A percentile compares a stretch with the other conserved stretches of the same genome.
These are phyloP conservation scores for Fusarium nodosum DNA, from an alignment of 2,329 filamentous ascomycete genomes.

Conservation along the genomic window DNA sequence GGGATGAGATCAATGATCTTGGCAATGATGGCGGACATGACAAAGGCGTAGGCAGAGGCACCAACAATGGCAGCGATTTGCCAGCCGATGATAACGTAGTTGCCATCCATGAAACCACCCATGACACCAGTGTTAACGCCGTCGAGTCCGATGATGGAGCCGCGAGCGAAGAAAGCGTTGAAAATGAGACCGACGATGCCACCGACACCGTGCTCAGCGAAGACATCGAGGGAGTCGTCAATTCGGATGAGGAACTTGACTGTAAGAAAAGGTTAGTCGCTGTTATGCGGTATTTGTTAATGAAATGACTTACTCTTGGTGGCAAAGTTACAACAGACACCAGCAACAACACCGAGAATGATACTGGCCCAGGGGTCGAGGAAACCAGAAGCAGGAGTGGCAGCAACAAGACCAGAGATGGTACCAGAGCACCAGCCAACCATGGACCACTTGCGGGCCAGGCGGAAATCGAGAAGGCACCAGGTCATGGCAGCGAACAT, in stretches of 20 bases:
- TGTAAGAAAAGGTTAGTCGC: slow-evolving; percentile 42
- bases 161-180: slow-evolving; percentile 78
- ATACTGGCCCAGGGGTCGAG: slow-evolving; percentile 77
- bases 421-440: slow-evolving; percentile 80
- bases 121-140: slow-evolving; percentile 77
- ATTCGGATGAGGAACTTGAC: slow-evolving; percentile 74
- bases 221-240: slow-evolving; percentile 79
- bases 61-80: slow-evolving; percentile 83
- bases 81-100: slow-evolving; percentile 81
- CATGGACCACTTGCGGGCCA: slow-evolving; percentile 93
- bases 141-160: slow-evolving; percentile 80
- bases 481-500: slow-evolving; percentile 93
- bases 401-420: slow-evolving; percentile 78
- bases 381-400: slow-evolving; percentile 77
- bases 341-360: slow-evolving; percentile 75
- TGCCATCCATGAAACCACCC: slow-evolving; percentile 82
- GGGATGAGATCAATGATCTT: slow-evolving; percentile 81
- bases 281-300: neutral
- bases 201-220: slow-evolving; percentile 78
- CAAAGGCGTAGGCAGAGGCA: slow-evolving; percentile 76
- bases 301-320: slow-evolving; percentile 64
- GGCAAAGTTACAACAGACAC: slow-evolving; percentile 75
- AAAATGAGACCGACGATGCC: slow-evolving; percentile 78
- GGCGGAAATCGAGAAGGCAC: slow-evolving; percentile 94
- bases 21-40: slow-evolving; percentile 79